Evolutionary conservation across 495 filamentous ascomycete species (phyloP).

Genomic region (Talaromyces trachyspermus): DNA sequence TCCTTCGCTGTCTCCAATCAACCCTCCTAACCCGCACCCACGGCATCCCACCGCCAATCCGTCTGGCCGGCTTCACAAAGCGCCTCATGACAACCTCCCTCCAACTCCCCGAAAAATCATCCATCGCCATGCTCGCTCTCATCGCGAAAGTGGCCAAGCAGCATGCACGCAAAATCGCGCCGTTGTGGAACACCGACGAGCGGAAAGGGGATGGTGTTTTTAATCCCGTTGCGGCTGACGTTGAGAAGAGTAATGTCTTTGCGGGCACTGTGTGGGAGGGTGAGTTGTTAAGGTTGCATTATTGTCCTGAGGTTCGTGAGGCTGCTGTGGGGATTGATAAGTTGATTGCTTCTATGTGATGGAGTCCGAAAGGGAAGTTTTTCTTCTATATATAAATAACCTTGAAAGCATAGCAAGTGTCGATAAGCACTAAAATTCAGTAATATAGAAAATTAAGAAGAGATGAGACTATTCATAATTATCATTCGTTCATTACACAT

Average conservation of each 20-base stretch:
- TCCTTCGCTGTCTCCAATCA: slow-evolving; percentile 75
- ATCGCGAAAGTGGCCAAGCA: slow-evolving; percentile 65
- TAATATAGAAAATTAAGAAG: background rate
- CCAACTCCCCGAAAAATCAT: slow-evolving; percentile 83
- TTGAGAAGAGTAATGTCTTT: slow-evolving; percentile 83
- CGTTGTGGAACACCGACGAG: slow-evolving; percentile 83
- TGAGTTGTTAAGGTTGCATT: slow-evolving; percentile 78
- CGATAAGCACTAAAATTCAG: too few species aligned
- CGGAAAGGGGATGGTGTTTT: slow-evolving; percentile 73
- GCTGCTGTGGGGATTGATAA: slow-evolving; percentile 66
- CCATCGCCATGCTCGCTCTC: slow-evolving; percentile 65
- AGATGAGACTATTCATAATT: slow-evolving; percentile 5
- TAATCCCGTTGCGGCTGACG: slow-evolving; percentile 45
- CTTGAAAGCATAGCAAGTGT: too few species aligned
- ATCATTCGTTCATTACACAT: slow-evolving; percentile 9
- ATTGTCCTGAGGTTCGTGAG: slow-evolving; percentile 75
- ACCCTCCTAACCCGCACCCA: slow-evolving; percentile 49
- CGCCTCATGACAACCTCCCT: slow-evolving; percentile 74
- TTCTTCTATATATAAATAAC: too few species aligned
- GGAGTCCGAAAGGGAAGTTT: background rate
- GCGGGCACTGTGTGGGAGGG: slow-evolving; percentile 90
- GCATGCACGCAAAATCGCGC: slow-evolving; percentile 60
- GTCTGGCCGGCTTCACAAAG: slow-evolving; percentile 90
- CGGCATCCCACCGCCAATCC: slow-evolving; percentile 59
- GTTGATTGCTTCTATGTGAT: slow-evolving; percentile 35